These are phyloP conservation scores for Entomortierella lignicola DNA, from an alignment of 192 early-diverging fungal species.

Conservation along the genomic window DNA sequence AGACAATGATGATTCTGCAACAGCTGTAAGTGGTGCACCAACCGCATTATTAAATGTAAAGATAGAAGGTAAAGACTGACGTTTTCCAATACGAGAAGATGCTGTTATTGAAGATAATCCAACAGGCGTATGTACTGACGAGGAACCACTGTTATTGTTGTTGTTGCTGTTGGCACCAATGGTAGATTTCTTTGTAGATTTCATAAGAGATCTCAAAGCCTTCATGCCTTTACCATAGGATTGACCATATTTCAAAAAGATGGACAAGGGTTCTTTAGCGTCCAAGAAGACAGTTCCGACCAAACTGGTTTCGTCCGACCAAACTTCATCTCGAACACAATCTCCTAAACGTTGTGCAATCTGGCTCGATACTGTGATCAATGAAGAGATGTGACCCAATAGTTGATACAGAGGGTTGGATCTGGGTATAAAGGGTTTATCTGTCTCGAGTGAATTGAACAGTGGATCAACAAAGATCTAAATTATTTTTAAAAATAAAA, in stretches of 20 bases:
- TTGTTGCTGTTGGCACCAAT: background rate
- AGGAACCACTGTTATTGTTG: too few relatives aligned
- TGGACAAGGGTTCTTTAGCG: slow-evolving; percentile 41
- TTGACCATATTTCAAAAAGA: slow-evolving; percentile 53
- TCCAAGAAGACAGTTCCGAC: slow-evolving; percentile 48
- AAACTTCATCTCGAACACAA: slow-evolving; percentile 48
- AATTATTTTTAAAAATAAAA: too few relatives aligned
- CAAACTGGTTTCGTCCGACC: slow-evolving; percentile 39
- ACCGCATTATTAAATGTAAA: slow-evolving; percentile 13
- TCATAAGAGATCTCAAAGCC: slow-evolving; percentile 36
- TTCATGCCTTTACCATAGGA: slow-evolving; percentile 56
- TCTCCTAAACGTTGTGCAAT: slow-evolving; percentile 19
- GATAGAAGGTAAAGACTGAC: slow-evolving; percentile 30
- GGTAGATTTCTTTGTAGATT: slow-evolving; percentile 30
- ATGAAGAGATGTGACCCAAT: slow-evolving; percentile 24
- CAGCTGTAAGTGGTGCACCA: background rate
- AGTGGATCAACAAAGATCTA: slow-evolving; percentile 50
- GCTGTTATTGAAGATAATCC: background rate
- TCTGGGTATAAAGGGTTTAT: slow-evolving; percentile 50
- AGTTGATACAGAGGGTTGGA: slow-evolving; percentile 39
- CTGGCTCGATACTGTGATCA: slow-evolving; percentile 29
- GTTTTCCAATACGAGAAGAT: slow-evolving; percentile 26
- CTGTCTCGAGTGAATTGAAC: slow-evolving; percentile 30
- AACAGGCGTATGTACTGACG: too few relatives aligned
- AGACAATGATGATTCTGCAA: background rate